Base-by-base conservation (phyloP, 371 early-diverging fungal species). In the Actinomortierella wolfii region DNA sequence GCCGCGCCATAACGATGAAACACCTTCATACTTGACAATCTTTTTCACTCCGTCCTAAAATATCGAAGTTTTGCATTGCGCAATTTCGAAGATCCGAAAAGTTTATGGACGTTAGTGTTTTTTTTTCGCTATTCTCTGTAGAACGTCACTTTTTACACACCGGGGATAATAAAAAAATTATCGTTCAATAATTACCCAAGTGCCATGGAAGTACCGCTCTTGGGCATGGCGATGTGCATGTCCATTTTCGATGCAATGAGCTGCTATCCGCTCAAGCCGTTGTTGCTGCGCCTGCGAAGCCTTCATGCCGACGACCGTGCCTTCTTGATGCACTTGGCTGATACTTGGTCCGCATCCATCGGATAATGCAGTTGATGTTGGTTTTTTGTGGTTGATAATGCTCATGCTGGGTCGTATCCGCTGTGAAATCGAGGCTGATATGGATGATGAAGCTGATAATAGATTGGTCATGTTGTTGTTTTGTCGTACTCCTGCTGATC, bases 1-100 rank as follows among this genome's bases (percentile, higher is more conserved):
- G 1, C 97, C 97, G 56, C 90, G 81, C 95, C 95, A 97, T 34
- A 97, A 79, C 2, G 84, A 83, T 2, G 78, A 49, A 0, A 83
- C 54, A 0, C 97, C 97, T 80, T 97, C 97, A 45, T 87, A 76
- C 45, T 86, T 80, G 3, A 85, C 76, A 65, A 97, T 96, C 54
- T 90, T 88, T 14, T 81, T 80, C 48, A 97, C 76, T 1, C 92
- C 94, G 57, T 93, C 92, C 86, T 85, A 76, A 39, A 41, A 48
- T 9, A 40, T 26, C 20, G 56, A 34, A 66, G n/a, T n/a, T n/a
- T n/a, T n/a, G n/a, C n/a, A n/a, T n/a, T n/a, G n/a, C n/a, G n/a
- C n/a, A n/a, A n/a, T n/a, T n/a, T n/a, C n/a, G n/a, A n/a, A n/a
- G n/a, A n/a, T n/a, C n/a, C n/a, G n/a, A n/a, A n/a, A n/a, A n/a